A percentile compares a stretch with the other conserved stretches of the same genome.
Evolutionary conservation across 805 yeast genomes (phyloP).

Genomic region (Wickerhamiella nectarea): DNA sequence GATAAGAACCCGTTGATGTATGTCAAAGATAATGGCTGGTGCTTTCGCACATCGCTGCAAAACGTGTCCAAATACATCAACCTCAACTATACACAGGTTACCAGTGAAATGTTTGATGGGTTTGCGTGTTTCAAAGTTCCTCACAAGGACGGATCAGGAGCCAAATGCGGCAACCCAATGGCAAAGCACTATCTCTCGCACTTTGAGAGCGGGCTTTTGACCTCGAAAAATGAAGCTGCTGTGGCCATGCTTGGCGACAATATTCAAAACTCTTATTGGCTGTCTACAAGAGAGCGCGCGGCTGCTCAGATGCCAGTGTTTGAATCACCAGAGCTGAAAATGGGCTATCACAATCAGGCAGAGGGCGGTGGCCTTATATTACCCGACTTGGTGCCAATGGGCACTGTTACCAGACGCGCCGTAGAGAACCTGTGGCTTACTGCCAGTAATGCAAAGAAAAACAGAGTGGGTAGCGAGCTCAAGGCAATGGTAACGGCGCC

Average conservation of each 20-base stretch:
- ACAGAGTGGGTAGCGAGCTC: conserved; percentile 82
- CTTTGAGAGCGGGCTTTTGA: conserved; percentile 60
- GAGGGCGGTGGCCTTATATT: conserved; percentile 59
- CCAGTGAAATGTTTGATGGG: conserved; percentile 14
- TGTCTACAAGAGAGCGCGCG: conserved; percentile 76
- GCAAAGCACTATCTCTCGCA: conserved; percentile 59
- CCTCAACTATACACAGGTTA: conserved; percentile 28
- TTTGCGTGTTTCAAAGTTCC: conserved; percentile 51
- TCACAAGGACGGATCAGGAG: conserved; percentile 69
- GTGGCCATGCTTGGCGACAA: conserved; percentile 65
- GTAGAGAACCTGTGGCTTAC: conserved; percentile 97
- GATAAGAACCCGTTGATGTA: conserved; percentile 72
- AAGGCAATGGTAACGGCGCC: conserved; percentile 84
- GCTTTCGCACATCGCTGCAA: conserved; percentile 44
- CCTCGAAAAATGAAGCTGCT: conserved; percentile 62
- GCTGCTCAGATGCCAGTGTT: conserved; percentile 74
- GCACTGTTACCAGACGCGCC: conserved; percentile 90
- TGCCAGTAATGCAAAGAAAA: conserved; percentile 82
- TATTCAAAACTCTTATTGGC: conserved; percentile 82
- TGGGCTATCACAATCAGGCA: conserved; percentile 15
- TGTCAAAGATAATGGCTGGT: conserved; percentile 77
- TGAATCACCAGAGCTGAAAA: conserved; percentile 19
- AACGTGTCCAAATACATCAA: conserved; percentile 24
- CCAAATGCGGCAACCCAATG: conserved; percentile 61
- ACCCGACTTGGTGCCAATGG: conserved; percentile 83